Evolutionary conservation across 2,329 filamentous ascomycete genomes (phyloP), one percentile per base, ranked within the genome.

Genomic region (Byssoonygena ceratinophila): DNA sequence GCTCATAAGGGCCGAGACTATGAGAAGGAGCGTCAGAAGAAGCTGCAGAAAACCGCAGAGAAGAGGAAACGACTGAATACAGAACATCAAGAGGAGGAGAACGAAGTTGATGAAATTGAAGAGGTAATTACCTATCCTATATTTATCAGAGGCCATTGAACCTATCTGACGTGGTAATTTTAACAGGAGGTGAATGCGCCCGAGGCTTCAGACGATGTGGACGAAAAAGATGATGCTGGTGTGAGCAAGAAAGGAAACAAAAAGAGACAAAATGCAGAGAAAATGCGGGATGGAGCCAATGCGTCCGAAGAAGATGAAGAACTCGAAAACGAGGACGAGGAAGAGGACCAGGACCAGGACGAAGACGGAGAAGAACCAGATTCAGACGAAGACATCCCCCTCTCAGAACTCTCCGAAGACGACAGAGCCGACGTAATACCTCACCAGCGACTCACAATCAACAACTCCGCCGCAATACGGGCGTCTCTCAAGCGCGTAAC

Each of bases 371-470:
- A 83, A 0, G 83, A 83, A 1, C 81, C 84, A 0, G 84, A 85
- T 20, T 85, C 89, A 3, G 86, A 91, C 41, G 87, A 92, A 59
- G 89, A 94, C 59, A 89, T 96, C 41, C 84, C 90, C 3, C 80
- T 95, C 58, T 94, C 88, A 29, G 90, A 96, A 62, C 82, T 84
- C 39, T 77, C 85, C 51, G 87, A 86, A 18, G 85, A 87, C 58
- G 89, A 94, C 62, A 84, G 81, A 62, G 87, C 87, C 70, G 90
- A 95, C 64, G 79, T 95, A 37, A 81, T 94, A 56, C 87, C 89
- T 14, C 86, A 94, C 72, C 88, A 92, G 67, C 86, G 89, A 62
- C 83, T 96, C 59, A 96, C 90, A 50, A 97, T 97, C 74, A 96
- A 98, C 79, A 98, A 98, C 75, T 90, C 86, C 51, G 76, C 86